Evolutionary conservation across 306 rosid genomes (phyloP).

Genomic region (Astragalus glycyphyllos): DNA sequence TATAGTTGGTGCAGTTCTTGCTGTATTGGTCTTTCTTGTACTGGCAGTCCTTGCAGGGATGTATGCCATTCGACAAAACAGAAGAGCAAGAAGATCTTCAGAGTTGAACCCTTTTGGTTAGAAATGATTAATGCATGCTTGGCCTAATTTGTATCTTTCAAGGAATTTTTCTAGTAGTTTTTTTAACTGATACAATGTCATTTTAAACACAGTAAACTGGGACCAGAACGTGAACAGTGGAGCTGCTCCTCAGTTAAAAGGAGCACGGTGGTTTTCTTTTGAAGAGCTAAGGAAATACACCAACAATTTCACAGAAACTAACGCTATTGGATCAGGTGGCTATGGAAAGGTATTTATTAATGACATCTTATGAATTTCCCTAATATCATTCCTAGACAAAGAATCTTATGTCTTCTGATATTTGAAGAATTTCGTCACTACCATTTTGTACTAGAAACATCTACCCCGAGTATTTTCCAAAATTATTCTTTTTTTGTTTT

Average conservation of each 20-base stretch:
- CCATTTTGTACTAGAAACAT: too few species aligned
- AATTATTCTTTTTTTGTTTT: not conserved
- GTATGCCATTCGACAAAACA: constrained; percentile 64
- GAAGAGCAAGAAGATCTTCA: constrained; percentile 50
- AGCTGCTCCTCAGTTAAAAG: constrained; percentile 64
- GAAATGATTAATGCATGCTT: constrained; percentile 29
- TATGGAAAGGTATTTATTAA: constrained; percentile 68
- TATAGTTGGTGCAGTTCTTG: constrained; percentile 69
- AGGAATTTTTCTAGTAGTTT: constrained; percentile 21
- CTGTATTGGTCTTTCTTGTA: constrained; percentile 58
- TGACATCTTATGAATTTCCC: too few species aligned
- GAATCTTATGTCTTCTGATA: too few species aligned
- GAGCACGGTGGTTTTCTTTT: constrained; percentile 71
- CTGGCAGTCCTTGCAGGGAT: constrained; percentile 60
- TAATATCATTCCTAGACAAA: too few species aligned
- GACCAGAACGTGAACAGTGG: constrained; percentile 55
- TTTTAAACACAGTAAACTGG: constrained; percentile 57
- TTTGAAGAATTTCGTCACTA: too few species aligned
- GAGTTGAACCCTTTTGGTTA: constrained; percentile 60
- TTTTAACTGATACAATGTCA: constrained; percentile 35
- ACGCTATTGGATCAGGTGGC: constrained; percentile 70
- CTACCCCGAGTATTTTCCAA: not conserved
- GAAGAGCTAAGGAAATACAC: constrained; percentile 70
- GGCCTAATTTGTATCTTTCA: constrained; percentile 29
- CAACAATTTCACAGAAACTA: constrained; percentile 57